These are phyloP conservation scores for Quercus mongolica DNA, from an alignment of 306 rosid genomes.

Conservation along the genomic window DNA sequence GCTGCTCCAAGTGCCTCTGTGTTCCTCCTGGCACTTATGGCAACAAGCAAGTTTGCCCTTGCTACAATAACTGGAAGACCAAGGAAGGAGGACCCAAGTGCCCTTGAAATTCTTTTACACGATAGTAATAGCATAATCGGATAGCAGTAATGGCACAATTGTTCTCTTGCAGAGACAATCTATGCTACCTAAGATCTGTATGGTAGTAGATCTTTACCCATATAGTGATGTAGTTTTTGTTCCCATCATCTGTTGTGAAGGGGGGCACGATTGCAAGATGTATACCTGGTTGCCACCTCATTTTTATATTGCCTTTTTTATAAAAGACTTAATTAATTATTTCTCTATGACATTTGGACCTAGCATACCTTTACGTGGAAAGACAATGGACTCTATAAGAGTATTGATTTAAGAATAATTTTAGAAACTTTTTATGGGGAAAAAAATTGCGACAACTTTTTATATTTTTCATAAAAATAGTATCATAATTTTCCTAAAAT, in stretches of 20 bases:
- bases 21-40: constrained; percentile 87
- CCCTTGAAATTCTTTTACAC: constrained; percentile 41
- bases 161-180: neutral
- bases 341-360: no score
- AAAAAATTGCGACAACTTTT: no score
- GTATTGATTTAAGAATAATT: no score
- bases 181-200: no score
- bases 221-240: neutral
- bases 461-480: no score
- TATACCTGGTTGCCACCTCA: no score
- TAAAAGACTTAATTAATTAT: no score
- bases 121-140: neutral
- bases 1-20: constrained; percentile 74
- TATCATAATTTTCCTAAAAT: no score
- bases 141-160: neutral
- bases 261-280: neutral
- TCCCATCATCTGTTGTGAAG: neutral
- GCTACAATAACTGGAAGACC: constrained; percentile 97
- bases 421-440: no score
- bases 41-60: constrained; percentile 75
- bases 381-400: no score
- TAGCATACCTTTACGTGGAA: no score
- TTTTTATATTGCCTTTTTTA: neutral
- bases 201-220: neutral
- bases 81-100: constrained; percentile 89